phyloP scores from a whole-genome alignment of 257 asterid species.

The Nicotiana sylvestris region DNA sequence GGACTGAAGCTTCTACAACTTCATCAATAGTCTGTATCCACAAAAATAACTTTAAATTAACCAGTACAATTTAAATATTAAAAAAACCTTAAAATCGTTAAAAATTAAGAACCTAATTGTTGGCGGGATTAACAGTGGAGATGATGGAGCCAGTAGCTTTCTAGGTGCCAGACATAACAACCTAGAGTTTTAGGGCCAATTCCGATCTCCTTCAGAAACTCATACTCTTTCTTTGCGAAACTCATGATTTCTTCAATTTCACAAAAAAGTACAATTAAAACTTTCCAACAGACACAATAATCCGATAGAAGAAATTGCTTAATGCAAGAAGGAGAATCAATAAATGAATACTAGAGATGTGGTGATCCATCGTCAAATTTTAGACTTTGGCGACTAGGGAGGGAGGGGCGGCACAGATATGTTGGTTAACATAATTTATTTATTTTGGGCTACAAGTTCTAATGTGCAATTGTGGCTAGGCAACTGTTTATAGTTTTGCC shows the following conservation, averaged over 20 bases:
- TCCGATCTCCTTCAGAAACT: conserved; percentile 76
- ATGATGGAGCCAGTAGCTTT: conserved; percentile 69
- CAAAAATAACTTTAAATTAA: not conserved
- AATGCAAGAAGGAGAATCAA: too few species aligned
- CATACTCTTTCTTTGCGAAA: conserved; percentile 64
- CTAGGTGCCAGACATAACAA: conserved; percentile 70
- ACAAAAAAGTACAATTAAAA: not conserved
- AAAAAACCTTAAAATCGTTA: not conserved
- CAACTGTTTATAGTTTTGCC: too few species aligned
- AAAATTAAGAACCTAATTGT: conserved; percentile 48
- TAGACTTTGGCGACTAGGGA: too few species aligned
- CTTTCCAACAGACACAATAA: too few species aligned
- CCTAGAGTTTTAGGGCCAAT: conserved; percentile 67
- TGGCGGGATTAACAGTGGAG: conserved; percentile 66
- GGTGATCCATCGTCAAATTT: too few species aligned
- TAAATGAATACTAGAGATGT: too few species aligned
- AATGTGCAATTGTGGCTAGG: too few species aligned
- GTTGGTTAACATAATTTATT: too few species aligned
- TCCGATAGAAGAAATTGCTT: too few species aligned
- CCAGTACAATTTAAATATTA: not conserved
- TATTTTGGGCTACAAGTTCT: too few species aligned
- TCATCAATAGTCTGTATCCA: conserved; percentile 66
- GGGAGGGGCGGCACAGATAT: too few species aligned
- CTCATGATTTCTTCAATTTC: conserved; percentile 35
- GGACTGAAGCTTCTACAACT: conserved; percentile 64